Evolutionary conservation across 208 protist species (phyloP).

Genomic region (Naegleria lovaniensis): DNA sequence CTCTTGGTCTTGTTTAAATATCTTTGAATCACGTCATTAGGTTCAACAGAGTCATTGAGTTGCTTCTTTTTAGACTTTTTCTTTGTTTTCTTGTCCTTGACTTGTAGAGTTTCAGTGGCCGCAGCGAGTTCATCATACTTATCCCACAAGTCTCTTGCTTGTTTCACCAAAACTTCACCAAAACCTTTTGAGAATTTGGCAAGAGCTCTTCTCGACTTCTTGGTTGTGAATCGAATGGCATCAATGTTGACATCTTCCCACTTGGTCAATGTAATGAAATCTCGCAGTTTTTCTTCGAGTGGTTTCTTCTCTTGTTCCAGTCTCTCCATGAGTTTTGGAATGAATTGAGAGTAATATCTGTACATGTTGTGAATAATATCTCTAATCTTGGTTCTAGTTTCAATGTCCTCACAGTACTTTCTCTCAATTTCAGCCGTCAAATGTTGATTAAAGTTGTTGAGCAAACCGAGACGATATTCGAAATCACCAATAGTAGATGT

Average conservation of each 20-base stretch:
- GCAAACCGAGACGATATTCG: slow-evolving; percentile 42
- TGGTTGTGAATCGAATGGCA: background rate
- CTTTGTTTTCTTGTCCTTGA: background rate
- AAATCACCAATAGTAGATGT: slow-evolving; percentile 56
- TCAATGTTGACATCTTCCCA: slow-evolving; percentile 54
- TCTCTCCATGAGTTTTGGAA: slow-evolving; percentile 17
- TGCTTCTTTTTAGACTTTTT: background rate
- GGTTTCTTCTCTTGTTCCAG: slow-evolving; percentile 36
- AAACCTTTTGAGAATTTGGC: slow-evolving; percentile 6
- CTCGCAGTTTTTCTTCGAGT: slow-evolving; percentile 58
- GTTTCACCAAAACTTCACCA: background rate
- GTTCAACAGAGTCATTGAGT: background rate
- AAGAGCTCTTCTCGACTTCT: slow-evolving; percentile 2
- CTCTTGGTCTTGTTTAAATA: background rate
- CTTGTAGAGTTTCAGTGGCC: background rate
- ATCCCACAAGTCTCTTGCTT: slow-evolving; percentile 23
- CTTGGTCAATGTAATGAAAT: slow-evolving; percentile 54
- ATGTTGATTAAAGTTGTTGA: slow-evolving; percentile 48
- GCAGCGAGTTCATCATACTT: slow-evolving; percentile 11
- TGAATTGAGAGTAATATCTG: slow-evolving; percentile 52
- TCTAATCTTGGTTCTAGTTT: background rate
- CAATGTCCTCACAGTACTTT: background rate
- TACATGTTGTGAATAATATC: slow-evolving; percentile 45
- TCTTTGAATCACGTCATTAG: background rate
- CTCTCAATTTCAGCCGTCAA: slow-evolving; percentile 29